Conservation (phyloP, 148 eudicot species). For the Rhododendron vialii region DNA sequence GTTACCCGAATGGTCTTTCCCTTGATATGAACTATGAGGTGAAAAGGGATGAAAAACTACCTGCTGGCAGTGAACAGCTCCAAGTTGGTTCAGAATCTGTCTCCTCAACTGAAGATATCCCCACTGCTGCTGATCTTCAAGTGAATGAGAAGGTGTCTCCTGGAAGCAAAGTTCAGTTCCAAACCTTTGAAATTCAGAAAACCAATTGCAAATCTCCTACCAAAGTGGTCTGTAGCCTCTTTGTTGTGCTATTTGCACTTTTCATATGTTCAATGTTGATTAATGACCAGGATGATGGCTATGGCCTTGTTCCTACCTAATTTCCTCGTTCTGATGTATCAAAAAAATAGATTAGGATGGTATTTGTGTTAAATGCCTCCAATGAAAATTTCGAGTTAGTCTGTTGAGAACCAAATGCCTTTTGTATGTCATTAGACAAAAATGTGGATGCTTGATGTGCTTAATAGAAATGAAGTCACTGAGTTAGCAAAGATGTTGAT, state of each 20-base stretch:
- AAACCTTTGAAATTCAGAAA: constrained; percentile 13
- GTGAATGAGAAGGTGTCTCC: constrained; percentile 17
- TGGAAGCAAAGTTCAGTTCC: constrained; percentile 19
- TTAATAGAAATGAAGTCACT: neutral
- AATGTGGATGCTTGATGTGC: neutral
- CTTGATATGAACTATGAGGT: constrained; percentile 13
- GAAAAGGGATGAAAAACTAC: constrained; percentile 16
- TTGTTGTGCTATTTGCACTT: constrained; percentile 34
- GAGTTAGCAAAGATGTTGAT: neutral
- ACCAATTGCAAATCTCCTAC: constrained; percentile 18
- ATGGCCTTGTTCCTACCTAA: constrained; percentile 71
- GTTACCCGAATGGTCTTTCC: constrained; percentile 25
- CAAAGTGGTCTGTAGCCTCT: constrained; percentile 20
- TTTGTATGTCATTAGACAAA: neutral
- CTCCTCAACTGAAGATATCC: constrained; percentile 55
- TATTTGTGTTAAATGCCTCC: neutral
- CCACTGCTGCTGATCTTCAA: constrained; percentile 12
- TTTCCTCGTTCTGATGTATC: constrained; percentile 4
- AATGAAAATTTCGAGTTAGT: neutral
- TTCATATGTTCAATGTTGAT: constrained; percentile 32
- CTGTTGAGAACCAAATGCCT: neutral
- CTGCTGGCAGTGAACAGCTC: constrained; percentile 20
- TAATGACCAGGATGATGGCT: constrained; percentile 36
- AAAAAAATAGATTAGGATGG: neutral
- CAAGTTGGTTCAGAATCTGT: constrained; percentile 58